Percentiles rank a stretch among this genome's conserved stretches.
Evolutionary conservation across 2,329 filamentous ascomycete genomes (phyloP).

Genomic region (Malbranchea zuffiana): DNA sequence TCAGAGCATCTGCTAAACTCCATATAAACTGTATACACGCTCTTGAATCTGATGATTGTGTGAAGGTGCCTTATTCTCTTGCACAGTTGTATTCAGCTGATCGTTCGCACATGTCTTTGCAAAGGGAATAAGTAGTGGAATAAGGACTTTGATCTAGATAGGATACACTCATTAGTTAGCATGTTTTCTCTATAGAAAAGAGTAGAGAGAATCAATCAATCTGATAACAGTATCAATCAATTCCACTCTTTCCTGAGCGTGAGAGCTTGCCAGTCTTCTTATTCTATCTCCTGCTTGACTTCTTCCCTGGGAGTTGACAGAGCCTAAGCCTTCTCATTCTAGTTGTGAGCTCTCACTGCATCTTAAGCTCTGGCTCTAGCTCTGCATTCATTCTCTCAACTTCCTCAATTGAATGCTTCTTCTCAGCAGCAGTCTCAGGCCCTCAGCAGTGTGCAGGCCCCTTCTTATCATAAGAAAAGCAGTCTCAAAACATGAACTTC

Average conservation of each 20-base stretch:
- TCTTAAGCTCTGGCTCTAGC: constrained; percentile 10
- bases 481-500: constrained; percentile 23
- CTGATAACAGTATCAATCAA: constrained; percentile 18
- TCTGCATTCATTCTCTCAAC: constrained; percentile 15
- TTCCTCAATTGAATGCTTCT: constrained; percentile 13
- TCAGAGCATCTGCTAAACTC: constrained; percentile 8
- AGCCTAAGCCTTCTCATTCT: constrained; percentile 14
- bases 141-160: no score
- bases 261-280: constrained; percentile 14
- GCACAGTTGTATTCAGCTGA: constrained; percentile 15
- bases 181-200: constrained; percentile 3
- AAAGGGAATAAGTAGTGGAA: constrained; percentile 17
- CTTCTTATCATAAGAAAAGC: constrained; percentile 24
- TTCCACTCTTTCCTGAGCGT: constrained; percentile 10
- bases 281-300: constrained; percentile 14
- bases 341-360: constrained; percentile 16
- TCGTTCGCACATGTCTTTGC: constrained; percentile 11
- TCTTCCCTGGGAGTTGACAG: no score
- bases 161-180: no score
- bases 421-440: constrained; percentile 15
- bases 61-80: constrained; percentile 17
- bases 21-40: constrained; percentile 5
- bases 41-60: constrained; percentile 9
- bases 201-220: constrained; percentile 7
- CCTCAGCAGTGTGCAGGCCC: constrained; percentile 19